phyloP scores from a whole-genome alignment of 2,329 filamentous ascomycete species.

The Aspergillus chevalieri region DNA sequence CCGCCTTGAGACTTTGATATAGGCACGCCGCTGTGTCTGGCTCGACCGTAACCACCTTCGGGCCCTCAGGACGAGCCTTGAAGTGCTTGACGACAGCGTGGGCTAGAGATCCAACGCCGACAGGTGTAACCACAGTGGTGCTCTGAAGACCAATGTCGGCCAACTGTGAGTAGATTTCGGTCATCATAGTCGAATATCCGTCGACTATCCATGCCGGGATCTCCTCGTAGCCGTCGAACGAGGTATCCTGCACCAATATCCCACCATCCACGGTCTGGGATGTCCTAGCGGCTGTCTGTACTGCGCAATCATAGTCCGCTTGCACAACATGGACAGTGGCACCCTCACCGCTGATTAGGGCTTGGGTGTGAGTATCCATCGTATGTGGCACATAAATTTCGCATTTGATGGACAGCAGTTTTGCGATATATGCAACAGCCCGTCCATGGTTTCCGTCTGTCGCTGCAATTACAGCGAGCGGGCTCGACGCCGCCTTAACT shows the following conservation, averaged over 20 bases:
- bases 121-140: constrained; percentile 56
- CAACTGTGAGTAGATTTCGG: constrained; percentile 61
- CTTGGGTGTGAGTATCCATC: constrained; percentile 51
- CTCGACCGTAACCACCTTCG: constrained; percentile 61
- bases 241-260: constrained; percentile 63
- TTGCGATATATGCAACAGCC: constrained; percentile 64
- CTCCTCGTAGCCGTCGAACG: constrained; percentile 60
- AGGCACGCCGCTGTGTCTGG: constrained; percentile 58
- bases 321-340: constrained; percentile 52
- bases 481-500: constrained; percentile 19
- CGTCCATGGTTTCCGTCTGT: constrained; percentile 75
- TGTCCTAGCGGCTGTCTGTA: constrained; percentile 45
- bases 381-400: constrained; percentile 58
- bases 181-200: constrained; percentile 68
- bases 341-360: constrained; percentile 56
- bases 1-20: constrained; percentile 43
- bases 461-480: constrained; percentile 52
- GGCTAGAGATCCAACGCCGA: constrained; percentile 67
- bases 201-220: constrained; percentile 71
- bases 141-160: constrained; percentile 33
- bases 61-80: constrained; percentile 40
- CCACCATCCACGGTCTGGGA: constrained; percentile 31
- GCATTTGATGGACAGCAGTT: constrained; percentile 49
- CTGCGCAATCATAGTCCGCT: constrained; percentile 60
- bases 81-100: constrained; percentile 63